Conservation (phyloP, 768 basidiomycete genomes). For the Boletellus ananiceps region DNA sequence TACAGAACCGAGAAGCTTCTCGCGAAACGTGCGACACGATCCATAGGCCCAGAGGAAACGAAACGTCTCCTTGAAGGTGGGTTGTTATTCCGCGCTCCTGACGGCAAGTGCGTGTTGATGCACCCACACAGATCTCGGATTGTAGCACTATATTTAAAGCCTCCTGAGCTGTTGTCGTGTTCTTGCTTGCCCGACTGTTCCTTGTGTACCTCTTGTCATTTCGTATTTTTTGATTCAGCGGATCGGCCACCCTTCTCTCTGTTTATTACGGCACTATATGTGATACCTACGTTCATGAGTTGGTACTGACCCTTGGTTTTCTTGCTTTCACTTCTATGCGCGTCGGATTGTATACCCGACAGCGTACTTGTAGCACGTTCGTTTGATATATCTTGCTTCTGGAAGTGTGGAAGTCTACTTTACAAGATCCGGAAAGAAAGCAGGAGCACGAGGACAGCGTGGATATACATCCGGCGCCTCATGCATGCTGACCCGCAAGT, state of each 20-base stretch:
- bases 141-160: conserved; percentile 33
- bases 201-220: conserved; percentile 9
- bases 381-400: conserved; percentile 20
- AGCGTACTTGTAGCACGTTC: conserved; percentile 23
- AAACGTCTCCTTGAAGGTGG: conserved; percentile 70
- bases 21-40: conserved; percentile 75
- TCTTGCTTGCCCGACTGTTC: conserved; percentile 21
- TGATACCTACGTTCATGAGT: conserved; percentile 18
- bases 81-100: conserved; percentile 27
- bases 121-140: conserved; percentile 39
- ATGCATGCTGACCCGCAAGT: conserved; percentile 33
- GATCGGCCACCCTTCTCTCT: not conserved
- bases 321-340: conserved; percentile 17
- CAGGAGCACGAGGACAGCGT: not conserved
- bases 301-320: conserved; percentile 20
- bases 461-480: conserved; percentile 7
- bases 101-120: conserved; percentile 23
- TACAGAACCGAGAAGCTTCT: conserved; percentile 90
- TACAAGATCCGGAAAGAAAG: conserved; percentile 2
- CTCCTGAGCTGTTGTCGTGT: conserved; percentile 12
- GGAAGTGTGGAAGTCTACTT: conserved; percentile 4
- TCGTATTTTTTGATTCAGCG: conserved; percentile 2
- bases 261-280: conserved; percentile 10
- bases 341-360: conserved; percentile 19
- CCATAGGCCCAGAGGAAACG: conserved; percentile 71